Conservation (phyloP, 306 rosid genomes). For the Pachyrhizus erosus region DNA sequence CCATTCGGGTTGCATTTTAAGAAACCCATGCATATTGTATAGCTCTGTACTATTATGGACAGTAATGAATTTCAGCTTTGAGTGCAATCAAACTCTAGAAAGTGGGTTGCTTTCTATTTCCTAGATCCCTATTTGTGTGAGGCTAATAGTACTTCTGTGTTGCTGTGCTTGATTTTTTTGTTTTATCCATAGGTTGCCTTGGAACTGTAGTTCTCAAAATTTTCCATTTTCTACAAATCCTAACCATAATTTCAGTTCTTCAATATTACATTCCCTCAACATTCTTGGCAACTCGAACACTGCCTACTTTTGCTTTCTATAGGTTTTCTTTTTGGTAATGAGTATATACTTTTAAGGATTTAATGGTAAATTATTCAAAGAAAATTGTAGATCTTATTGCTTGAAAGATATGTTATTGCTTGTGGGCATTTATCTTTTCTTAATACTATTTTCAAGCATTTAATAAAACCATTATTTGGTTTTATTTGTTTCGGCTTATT, state of each 20-base stretch:
- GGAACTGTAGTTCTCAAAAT: neutral
- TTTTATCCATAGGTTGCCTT: neutral
- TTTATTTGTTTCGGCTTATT: constrained; percentile 28
- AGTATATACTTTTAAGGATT: constrained; percentile 11
- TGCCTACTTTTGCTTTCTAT: neutral
- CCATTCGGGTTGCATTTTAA: neutral
- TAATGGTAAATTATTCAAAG: constrained; percentile 20
- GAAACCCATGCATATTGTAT: neutral
- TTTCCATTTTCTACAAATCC: neutral
- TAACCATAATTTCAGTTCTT: neutral
- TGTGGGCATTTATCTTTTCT: neutral
- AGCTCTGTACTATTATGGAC: neutral
- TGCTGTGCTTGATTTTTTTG: neutral
- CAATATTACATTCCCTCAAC: constrained; percentile 14
- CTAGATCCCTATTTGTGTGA: neutral
- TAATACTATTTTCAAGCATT: neutral
- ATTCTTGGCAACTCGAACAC: constrained; percentile 1
- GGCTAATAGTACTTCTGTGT: neutral
- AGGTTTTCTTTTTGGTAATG: neutral
- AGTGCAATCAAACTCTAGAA: constrained; percentile 2
- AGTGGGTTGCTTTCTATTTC: neutral
- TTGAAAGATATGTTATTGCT: constrained; percentile 13
- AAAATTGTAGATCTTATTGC: constrained; percentile 24
- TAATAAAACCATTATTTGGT: constrained; percentile 3
- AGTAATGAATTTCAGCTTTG: neutral